Evolutionary conservation across 768 basidiomycete genomes (phyloP).

Genomic region (Calocera cornea): DNA sequence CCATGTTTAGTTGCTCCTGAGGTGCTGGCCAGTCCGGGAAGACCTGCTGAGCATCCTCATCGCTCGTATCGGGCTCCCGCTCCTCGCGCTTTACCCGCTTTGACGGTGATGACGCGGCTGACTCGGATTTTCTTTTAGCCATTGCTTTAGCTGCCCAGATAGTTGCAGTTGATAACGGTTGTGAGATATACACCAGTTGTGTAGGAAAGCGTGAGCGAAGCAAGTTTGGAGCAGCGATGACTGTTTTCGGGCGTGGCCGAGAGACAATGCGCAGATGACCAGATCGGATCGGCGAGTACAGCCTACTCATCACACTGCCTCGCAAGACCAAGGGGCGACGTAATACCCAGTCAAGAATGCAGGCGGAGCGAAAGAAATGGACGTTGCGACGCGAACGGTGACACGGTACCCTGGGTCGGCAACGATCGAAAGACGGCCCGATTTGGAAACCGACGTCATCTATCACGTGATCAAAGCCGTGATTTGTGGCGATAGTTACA

Average conservation of each 20-base stretch:
- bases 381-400: no score
- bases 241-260: not conserved
- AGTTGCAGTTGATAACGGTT: not conserved
- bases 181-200: not conserved
- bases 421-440: no score
- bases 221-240: not conserved
- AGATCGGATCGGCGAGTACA: not conserved
- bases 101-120: not conserved
- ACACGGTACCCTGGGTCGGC: no score
- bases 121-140: not conserved
- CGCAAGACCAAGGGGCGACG: not conserved
- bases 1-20: conserved; percentile 18
- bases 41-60: not conserved
- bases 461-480: no score
- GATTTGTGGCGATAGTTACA: no score
- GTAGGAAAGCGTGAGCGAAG: not conserved
- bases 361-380: no score
- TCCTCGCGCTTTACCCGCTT: not conserved
- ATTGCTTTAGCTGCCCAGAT: not conserved
- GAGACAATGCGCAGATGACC: not conserved
- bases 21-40: conserved; percentile 27
- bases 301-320: not conserved
- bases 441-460: no score
- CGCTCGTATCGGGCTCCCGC: not conserved
- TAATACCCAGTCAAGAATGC: no score